phyloP scores from a whole-genome alignment of 2,329 filamentous ascomycete genomes.

The Epichloe elymi region DNA sequence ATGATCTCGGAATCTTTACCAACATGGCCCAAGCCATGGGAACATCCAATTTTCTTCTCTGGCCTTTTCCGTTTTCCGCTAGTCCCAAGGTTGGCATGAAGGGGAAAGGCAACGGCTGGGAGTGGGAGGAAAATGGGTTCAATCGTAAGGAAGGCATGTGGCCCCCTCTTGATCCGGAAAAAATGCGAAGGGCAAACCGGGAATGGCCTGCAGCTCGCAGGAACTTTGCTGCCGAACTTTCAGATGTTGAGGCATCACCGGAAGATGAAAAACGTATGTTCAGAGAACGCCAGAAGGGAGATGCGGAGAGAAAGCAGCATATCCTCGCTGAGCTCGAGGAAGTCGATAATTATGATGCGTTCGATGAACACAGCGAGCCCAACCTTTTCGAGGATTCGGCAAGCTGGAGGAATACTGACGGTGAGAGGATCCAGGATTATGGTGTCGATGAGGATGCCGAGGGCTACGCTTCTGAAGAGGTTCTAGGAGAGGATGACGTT shows the following conservation, averaged over 20 bases:
- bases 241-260: conserved; percentile 22
- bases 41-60: conserved; percentile 47
- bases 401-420: conserved; percentile 63
- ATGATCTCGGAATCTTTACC: conserved; percentile 61
- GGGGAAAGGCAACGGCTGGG: conserved; percentile 36
- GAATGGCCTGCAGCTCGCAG: conserved; percentile 26
- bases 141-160: conserved; percentile 49
- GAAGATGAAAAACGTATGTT: conserved; percentile 38
- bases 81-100: conserved; percentile 29
- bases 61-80: conserved; percentile 56
- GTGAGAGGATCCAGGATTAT: conserved; percentile 61
- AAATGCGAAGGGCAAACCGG: conserved; percentile 30
- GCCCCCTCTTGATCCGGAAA: conserved; percentile 50
- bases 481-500: conserved; percentile 48
- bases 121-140: conserved; percentile 64
- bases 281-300: conserved; percentile 32
- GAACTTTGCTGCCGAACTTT: conserved; percentile 21
- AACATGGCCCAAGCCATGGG: conserved; percentile 72
- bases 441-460: conserved; percentile 69
- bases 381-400: conserved; percentile 45
- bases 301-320: conserved; percentile 26
- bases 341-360: conserved; percentile 39
- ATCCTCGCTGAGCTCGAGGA: conserved; percentile 40
- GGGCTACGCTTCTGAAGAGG: conserved; percentile 10
- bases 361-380: conserved; percentile 33